Evolutionary conservation across 164 flowering plant species (phyloP).

Genomic region (Macadamia tetraphylla): DNA sequence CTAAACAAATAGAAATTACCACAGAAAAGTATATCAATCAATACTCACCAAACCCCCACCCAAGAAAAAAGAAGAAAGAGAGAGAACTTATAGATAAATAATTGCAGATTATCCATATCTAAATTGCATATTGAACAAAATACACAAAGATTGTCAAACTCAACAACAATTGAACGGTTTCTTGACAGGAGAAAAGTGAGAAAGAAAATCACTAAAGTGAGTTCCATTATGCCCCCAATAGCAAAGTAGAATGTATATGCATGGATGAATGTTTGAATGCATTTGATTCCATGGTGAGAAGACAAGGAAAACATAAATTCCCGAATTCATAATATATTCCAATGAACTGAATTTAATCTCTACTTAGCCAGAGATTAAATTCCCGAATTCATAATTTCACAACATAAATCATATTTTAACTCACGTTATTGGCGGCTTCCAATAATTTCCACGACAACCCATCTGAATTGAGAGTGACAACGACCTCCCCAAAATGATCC

Average conservation of each 20-base stretch:
- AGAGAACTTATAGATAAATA: not conserved
- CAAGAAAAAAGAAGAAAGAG: not conserved
- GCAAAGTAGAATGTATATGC: too few relatives aligned
- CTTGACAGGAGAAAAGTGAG: not conserved
- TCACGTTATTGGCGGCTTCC: slow-evolving; percentile 33
- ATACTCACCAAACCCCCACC: not conserved
- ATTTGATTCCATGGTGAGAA: not conserved
- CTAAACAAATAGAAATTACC: not conserved
- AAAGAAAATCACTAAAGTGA: too few relatives aligned
- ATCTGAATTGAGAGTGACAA: slow-evolving; percentile 43
- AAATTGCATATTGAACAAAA: not conserved
- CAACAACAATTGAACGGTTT: not conserved
- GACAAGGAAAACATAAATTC: not conserved
- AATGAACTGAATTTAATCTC: too few relatives aligned
- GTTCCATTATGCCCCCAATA: too few relatives aligned
- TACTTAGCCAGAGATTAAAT: too few relatives aligned
- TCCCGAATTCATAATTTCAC: too few relatives aligned
- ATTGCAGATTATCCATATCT: too few relatives aligned
- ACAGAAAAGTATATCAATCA: not conserved
- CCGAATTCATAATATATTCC: too few relatives aligned
- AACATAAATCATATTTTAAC: slow-evolving; percentile 3
- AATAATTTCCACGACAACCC: slow-evolving; percentile 64
- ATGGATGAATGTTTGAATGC: not conserved
- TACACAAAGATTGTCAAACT: not conserved
- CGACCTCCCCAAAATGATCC: slow-evolving; percentile 70